A percentile compares a stretch with the other conserved stretches of the same genome.
Conservation (phyloP, 2,329 filamentous ascomycete genomes). For the Dryadomyces quercivorus region DNA sequence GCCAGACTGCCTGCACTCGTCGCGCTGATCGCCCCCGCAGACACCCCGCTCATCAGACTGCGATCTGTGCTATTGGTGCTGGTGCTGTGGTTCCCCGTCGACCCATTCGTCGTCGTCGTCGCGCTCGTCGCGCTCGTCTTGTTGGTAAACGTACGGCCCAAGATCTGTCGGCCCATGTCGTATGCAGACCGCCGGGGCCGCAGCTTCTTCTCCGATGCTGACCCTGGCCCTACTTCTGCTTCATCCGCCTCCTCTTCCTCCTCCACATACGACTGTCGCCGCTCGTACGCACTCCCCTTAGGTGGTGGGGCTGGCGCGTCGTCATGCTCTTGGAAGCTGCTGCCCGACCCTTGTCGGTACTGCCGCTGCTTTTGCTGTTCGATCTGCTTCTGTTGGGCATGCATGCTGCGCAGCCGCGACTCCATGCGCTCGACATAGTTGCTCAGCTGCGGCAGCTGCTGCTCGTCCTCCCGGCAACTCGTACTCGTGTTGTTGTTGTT, state of each 20-base stretch:
- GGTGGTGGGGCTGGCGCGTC: constrained; percentile 44
- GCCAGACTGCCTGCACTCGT: constrained; percentile 92
- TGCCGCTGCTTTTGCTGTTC: constrained; percentile 5
- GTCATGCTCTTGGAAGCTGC: constrained; percentile 26
- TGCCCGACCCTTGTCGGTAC: constrained; percentile 20
- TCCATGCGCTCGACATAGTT: constrained; percentile 93
- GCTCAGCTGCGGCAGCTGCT: constrained; percentile 57
- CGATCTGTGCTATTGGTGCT: constrained; percentile 62
- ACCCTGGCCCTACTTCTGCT: constrained; percentile 20
- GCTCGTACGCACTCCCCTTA: constrained; percentile 26
- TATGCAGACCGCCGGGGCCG: constrained; percentile 63
- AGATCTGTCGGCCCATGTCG: constrained; percentile 56
- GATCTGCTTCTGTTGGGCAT: constrained; percentile 43
- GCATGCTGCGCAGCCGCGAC: constrained; percentile 60
- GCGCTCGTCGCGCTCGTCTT: constrained; percentile 70
- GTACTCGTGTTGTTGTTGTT: constrained; percentile 21
- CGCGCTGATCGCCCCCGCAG: constrained; percentile 81
- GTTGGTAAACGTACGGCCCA: constrained; percentile 73
- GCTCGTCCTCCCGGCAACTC: constrained; percentile 31
- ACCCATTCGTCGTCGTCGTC: constrained; percentile 30
- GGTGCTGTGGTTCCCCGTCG: constrained; percentile 56
- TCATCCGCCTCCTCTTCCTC: neutral
- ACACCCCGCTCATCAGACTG: constrained; percentile 88
- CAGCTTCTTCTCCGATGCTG: constrained; percentile 35
- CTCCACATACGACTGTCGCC: constrained; percentile 47